Percentiles rank a stretch among this genome's conserved stretches.
Evolutionary conservation across 495 filamentous ascomycete species (phyloP).

Genomic region (Emericellopsis terricola): DNA sequence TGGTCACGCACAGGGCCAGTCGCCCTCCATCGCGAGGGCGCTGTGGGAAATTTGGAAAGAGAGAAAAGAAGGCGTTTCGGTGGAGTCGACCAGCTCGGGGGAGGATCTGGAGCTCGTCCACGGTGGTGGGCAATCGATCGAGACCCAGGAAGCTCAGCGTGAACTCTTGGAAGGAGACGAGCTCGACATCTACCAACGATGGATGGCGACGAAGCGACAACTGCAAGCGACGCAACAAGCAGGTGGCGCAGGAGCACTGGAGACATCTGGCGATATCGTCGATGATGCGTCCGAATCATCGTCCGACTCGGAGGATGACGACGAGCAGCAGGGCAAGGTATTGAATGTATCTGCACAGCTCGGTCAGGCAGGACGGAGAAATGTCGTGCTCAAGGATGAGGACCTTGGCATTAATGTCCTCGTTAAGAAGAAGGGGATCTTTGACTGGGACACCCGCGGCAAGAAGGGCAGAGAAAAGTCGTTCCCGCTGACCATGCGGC

Average conservation of each 20-base stretch:
- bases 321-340: slow-evolving; percentile 83
- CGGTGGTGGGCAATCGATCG: slow-evolving; percentile 41
- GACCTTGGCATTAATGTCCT: slow-evolving; percentile 85
- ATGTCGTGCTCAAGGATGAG: slow-evolving; percentile 62
- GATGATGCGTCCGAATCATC: slow-evolving; percentile 71
- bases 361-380: slow-evolving; percentile 62
- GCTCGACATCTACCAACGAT: slow-evolving; percentile 68
- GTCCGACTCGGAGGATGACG: slow-evolving; percentile 72
- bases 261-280: slow-evolving; percentile 55
- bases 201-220: slow-evolving; percentile 65
- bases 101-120: slow-evolving; percentile 47
- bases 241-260: slow-evolving; percentile 42
- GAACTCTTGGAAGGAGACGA: slow-evolving; percentile 55
- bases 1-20: slow-evolving; percentile 13
- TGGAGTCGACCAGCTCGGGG: slow-evolving; percentile 36
- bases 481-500: slow-evolving; percentile 70
- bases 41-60: slow-evolving; percentile 64
- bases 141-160: slow-evolving; percentile 38
- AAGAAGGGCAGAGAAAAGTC: slow-evolving; percentile 87
- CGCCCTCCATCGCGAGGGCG: slow-evolving; percentile 32
- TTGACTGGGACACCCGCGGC: slow-evolving; percentile 83
- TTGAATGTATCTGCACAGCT: slow-evolving; percentile 74
- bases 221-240: slow-evolving; percentile 57
- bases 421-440: slow-evolving; percentile 67
- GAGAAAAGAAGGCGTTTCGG: slow-evolving; percentile 39